phyloP scores from a whole-genome alignment of 129 eudicot species.

The Centrapalus pauciflorus region DNA sequence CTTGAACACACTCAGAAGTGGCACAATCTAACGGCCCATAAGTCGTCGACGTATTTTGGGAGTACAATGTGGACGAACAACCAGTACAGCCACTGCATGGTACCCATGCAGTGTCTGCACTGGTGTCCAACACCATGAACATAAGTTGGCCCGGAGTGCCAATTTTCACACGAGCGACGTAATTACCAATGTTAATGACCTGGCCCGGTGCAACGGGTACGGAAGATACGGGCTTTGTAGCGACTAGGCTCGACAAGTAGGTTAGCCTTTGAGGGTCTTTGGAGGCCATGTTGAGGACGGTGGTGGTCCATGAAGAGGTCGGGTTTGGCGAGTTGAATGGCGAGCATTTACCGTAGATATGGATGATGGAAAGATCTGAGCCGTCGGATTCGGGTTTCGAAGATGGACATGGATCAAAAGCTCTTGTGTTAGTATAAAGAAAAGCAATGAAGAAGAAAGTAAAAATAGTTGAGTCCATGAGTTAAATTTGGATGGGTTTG shows the following conservation, averaged over 20 bases:
- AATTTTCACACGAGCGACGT: conserved; percentile 61
- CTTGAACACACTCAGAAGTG: conserved; percentile 59
- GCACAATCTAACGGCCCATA: conserved; percentile 55
- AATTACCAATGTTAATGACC: conserved; percentile 65
- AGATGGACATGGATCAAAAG: conserved; percentile 52
- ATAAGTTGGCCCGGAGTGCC: conserved; percentile 87
- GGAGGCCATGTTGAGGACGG: conserved; percentile 74
- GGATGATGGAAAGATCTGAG: conserved; percentile 66
- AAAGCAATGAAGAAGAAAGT: conserved; percentile 37
- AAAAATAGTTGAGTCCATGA: conserved; percentile 37
- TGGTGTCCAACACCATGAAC: conserved; percentile 90
- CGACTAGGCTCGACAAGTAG: conserved; percentile 53
- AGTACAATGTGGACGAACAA: conserved; percentile 50
- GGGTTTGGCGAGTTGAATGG: conserved; percentile 65
- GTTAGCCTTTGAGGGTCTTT: conserved; percentile 64
- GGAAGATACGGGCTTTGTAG: conserved; percentile 26
- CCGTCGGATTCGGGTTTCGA: conserved; percentile 29
- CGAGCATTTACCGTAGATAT: conserved; percentile 82
- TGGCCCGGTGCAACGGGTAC: conserved; percentile 83
- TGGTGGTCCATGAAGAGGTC: conserved; percentile 56
- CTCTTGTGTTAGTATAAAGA: conserved; percentile 37
- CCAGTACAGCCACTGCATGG: conserved; percentile 74
- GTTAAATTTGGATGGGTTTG: conserved; percentile 9
- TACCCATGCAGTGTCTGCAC: conserved; percentile 76
- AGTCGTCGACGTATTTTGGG: conserved; percentile 51